Conservation (phyloP, 2,329 filamentous ascomycete genomes). For the Fusarium anguioides region DNA sequence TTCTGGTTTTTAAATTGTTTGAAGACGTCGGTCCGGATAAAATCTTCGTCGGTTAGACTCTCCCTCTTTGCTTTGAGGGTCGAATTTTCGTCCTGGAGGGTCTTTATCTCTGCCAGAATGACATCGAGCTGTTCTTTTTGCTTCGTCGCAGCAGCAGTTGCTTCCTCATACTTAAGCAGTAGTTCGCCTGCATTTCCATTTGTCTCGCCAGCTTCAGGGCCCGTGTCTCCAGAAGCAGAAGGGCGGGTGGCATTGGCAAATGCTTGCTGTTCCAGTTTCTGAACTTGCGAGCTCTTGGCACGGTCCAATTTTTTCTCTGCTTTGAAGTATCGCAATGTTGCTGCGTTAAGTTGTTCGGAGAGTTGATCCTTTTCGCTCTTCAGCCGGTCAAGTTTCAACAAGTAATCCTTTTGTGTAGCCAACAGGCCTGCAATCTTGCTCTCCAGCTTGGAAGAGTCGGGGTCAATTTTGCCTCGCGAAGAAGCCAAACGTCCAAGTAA, state of each 20-base stretch:
- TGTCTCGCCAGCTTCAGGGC: constrained; percentile 62
- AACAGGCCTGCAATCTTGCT: constrained; percentile 79
- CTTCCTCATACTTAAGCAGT: constrained; percentile 81
- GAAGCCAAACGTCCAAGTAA: constrained; percentile 70
- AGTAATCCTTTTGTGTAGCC: constrained; percentile 83
- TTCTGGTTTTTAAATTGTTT: constrained; percentile 90
- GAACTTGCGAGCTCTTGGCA: constrained; percentile 86
- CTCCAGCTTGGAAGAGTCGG: constrained; percentile 79
- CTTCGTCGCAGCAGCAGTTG: constrained; percentile 78
- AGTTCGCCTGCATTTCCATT: constrained; percentile 72
- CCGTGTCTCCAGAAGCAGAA: constrained; percentile 55
- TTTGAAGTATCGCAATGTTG: constrained; percentile 91
- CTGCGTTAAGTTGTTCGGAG: constrained; percentile 86
- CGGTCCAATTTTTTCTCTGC: constrained; percentile 96
- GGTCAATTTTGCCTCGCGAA: constrained; percentile 65
- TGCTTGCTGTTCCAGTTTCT: constrained; percentile 91
- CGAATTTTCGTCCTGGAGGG: constrained; percentile 81
- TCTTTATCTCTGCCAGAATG: constrained; percentile 80
- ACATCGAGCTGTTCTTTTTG: constrained; percentile 90
- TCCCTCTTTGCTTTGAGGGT: constrained; percentile 75
- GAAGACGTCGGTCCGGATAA: constrained; percentile 91
- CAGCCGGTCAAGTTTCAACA: constrained; percentile 79
- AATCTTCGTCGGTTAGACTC: constrained; percentile 89
- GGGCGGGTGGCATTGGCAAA: constrained; percentile 73
- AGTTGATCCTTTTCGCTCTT: constrained; percentile 84